Evolutionary conservation across 2,329 filamentous ascomycete genomes (phyloP).

Genomic region (Apiospora malaysiana): DNA sequence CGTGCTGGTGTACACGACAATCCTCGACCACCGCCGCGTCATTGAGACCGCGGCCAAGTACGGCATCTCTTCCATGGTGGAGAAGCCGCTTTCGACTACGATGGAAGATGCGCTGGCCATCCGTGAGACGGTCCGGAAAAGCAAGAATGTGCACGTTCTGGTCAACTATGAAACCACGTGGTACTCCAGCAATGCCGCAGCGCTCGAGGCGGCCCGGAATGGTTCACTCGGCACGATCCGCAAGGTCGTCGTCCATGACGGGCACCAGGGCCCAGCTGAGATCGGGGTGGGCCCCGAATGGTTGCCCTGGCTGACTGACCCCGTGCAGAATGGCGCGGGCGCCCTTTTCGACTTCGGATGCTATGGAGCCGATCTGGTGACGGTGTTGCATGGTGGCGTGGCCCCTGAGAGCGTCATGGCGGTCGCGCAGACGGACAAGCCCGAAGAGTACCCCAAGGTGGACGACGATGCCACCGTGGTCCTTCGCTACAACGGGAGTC

Average conservation of each 20-base stretch:
- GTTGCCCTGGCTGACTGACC: neutral
- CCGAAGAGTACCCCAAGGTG: neutral
- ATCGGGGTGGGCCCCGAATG: slow-evolving; percentile 2
- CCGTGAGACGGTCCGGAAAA: neutral
- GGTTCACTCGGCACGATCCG: neutral
- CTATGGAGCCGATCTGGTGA: neutral
- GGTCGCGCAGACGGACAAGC: neutral
- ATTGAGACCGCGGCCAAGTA: neutral
- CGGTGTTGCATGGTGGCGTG: neutral
- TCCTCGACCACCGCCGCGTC: slow-evolving; percentile 4
- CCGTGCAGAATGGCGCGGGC: neutral
- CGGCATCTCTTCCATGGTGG: slow-evolving; percentile 10
- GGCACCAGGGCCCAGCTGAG: neutral
- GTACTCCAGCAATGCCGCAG: slow-evolving; percentile 1
- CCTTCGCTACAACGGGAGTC: neutral
- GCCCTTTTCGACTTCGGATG: neutral
- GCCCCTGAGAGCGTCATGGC: neutral
- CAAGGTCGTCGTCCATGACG: slow-evolving; percentile 3
- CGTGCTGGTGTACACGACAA: neutral
- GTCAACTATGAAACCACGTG: neutral
- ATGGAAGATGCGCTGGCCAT: neutral
- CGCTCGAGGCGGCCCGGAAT: neutral
- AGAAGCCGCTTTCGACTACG: neutral
- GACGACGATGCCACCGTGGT: neutral
- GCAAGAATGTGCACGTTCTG: neutral